These are phyloP conservation scores for Rubroshorea leprosula DNA, from an alignment of 345 rosid species.

Conservation along the genomic window DNA sequence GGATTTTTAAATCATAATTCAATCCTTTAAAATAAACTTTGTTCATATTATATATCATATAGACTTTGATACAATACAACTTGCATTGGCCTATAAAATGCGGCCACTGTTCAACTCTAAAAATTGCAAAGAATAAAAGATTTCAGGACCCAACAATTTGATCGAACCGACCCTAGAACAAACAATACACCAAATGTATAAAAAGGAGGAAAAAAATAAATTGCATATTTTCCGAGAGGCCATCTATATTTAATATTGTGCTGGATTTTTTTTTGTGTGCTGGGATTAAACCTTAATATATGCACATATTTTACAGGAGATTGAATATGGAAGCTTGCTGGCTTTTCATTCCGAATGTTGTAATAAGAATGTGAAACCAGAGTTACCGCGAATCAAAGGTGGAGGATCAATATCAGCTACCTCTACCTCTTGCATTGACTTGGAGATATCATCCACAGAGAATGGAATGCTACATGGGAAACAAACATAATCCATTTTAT, in stretches of 20 bases:
- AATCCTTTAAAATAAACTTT: background rate
- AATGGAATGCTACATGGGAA: slow-evolving; percentile 75
- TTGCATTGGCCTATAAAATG: slow-evolving; percentile 18
- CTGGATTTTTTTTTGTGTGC: no score
- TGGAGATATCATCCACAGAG: slow-evolving; percentile 77
- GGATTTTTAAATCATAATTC: no score
- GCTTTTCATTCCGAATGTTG: slow-evolving; percentile 60
- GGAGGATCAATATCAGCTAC: slow-evolving; percentile 82
- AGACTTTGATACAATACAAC: background rate
- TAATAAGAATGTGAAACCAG: slow-evolving; percentile 73
- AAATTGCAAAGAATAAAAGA: slow-evolving; percentile 9
- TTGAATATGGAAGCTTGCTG: background rate
- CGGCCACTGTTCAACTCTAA: slow-evolving; percentile 4
- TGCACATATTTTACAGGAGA: background rate
- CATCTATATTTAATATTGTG: background rate
- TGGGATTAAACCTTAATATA: slow-evolving; percentile 1
- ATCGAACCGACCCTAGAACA: background rate
- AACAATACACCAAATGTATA: background rate
- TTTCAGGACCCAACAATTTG: background rate
- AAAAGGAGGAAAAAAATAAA: background rate
- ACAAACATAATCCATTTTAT: background rate
- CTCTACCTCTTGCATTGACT: slow-evolving; percentile 65
- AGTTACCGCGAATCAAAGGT: slow-evolving; percentile 72
- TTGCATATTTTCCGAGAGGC: background rate
- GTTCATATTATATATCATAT: background rate